phyloP scores from a whole-genome alignment of 2,329 filamentous ascomycete genomes.

The Didymella pinodella region DNA sequence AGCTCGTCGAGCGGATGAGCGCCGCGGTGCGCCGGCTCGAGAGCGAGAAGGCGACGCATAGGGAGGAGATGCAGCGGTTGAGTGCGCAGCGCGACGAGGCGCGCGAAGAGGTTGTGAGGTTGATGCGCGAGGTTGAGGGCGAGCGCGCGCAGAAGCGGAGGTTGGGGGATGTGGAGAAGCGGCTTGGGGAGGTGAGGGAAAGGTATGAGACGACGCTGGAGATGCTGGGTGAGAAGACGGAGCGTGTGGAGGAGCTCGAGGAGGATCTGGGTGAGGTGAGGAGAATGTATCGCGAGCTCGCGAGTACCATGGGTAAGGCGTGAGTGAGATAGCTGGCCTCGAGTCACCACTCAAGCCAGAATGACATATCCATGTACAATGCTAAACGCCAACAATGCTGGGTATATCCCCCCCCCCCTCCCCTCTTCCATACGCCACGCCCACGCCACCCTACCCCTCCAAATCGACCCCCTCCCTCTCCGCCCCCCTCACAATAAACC shows the following conservation, averaged over 20 bases:
- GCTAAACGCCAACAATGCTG: constrained; percentile 18
- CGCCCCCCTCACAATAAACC: constrained; percentile 78
- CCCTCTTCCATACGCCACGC: neutral
- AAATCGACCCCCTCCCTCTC: constrained; percentile 85
- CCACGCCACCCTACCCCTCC: constrained; percentile 23
- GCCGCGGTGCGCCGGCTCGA: constrained; percentile 90
- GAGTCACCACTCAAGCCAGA: no score
- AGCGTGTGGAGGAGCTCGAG: constrained; percentile 87
- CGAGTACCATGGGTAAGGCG: constrained; percentile 70
- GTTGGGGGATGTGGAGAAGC: constrained; percentile 70
- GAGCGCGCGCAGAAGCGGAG: constrained; percentile 68
- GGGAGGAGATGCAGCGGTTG: constrained; percentile 84
- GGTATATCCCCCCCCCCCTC: constrained; percentile 10
- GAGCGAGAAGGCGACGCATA: constrained; percentile 85
- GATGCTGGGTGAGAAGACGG: constrained; percentile 96
- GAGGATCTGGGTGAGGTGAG: constrained; percentile 93
- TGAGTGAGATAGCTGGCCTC: no score
- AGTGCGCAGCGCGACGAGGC: constrained; percentile 90
- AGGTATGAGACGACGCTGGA: constrained; percentile 92
- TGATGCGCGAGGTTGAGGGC: constrained; percentile 86
- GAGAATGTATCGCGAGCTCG: constrained; percentile 92
- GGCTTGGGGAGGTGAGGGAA: constrained; percentile 73
- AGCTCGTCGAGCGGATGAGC: constrained; percentile 95
- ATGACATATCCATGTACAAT: neutral
- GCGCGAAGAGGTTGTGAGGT: constrained; percentile 83